Percentiles rank a stretch among this genome's conserved stretches.
These are phyloP conservation scores for Leishmania tarentolae DNA, from an alignment of 208 protist genomes.

Conservation along the genomic window DNA sequence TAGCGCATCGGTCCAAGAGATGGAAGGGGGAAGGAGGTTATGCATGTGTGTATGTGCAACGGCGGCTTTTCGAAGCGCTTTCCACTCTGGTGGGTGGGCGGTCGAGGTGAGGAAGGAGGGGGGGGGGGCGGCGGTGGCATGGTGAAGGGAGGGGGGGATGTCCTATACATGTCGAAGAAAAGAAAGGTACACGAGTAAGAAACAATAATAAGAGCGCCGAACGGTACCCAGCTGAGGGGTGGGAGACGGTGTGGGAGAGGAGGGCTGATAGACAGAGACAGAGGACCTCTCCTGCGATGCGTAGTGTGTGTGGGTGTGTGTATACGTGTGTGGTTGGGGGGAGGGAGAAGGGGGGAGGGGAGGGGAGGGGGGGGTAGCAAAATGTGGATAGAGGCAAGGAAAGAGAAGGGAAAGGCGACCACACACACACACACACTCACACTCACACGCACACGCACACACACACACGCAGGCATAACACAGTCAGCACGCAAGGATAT, in stretches of 20 bases:
- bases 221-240: background rate
- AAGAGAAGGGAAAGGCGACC: background rate
- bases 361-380: background rate
- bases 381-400: background rate
- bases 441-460: background rate
- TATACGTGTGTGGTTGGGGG: background rate
- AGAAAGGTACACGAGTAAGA: background rate
- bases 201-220: background rate
- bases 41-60: background rate
- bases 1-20: background rate
- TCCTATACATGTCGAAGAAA: background rate
- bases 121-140: background rate
- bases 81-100: background rate
- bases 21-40: background rate
- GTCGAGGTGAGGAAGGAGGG: background rate
- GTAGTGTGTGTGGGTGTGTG: background rate
- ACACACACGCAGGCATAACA: background rate
- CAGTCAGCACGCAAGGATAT: background rate
- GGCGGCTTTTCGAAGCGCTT: background rate
- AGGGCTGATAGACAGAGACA: background rate
- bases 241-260: background rate
- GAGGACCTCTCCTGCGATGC: background rate
- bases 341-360: background rate
- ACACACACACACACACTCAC: constrained; percentile 9
- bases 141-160: background rate